Evolutionary conservation across 106 monocot species (phyloP), one percentile per base, ranked within the genome.

Genomic region (Posidonia australis): DNA sequence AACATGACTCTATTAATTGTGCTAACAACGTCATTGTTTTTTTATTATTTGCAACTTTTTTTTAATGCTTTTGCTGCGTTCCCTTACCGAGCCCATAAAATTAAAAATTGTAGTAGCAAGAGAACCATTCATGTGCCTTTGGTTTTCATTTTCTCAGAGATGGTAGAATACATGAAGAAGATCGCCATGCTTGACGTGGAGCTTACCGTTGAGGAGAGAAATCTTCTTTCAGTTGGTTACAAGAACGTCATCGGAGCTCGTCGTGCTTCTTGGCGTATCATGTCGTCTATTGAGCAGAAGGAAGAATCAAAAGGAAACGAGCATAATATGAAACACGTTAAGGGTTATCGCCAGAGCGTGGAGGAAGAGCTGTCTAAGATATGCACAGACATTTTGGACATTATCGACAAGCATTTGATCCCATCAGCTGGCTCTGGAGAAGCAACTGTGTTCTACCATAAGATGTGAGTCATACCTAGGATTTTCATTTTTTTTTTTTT

Each of bases 271-370:
- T 74, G 73, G 73, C 44, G 73, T 28, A 74, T 74, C 46, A 45
- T 74, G 36, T 74, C 73, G 44, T 74, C 73, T 9, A 74, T 74
- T 10, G 73, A 67, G 58, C 73, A 74, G 36, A 74, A 74, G 59
- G 73, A 74, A 46, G 66, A 74, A 46, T 14, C 66, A 4, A 74
- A 67, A 28, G 73, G 58, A 21, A 66, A 66, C 27, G 73, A 66
- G 13, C 18, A 21, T 14, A 44, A 74, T 25, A 22, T 56, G 13
- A 58, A 14, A 17, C 27, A 44, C 17, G 49, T 66, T 24, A 67
- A 41, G 36, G 66, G 21, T 3, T 66, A 74, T 47, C 23, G 66
- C 14, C 32, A 31, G 14, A 66, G 49, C 32, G 73, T 74, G 13
- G 73, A 74, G 49, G 21, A 56, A 13, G 73, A 74, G 45, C 66